Percentiles rank a stretch among this genome's conserved stretches.
Evolutionary conservation across 2,329 filamentous ascomycete genomes (phyloP).

Genomic region (Botrytis aclada): DNA sequence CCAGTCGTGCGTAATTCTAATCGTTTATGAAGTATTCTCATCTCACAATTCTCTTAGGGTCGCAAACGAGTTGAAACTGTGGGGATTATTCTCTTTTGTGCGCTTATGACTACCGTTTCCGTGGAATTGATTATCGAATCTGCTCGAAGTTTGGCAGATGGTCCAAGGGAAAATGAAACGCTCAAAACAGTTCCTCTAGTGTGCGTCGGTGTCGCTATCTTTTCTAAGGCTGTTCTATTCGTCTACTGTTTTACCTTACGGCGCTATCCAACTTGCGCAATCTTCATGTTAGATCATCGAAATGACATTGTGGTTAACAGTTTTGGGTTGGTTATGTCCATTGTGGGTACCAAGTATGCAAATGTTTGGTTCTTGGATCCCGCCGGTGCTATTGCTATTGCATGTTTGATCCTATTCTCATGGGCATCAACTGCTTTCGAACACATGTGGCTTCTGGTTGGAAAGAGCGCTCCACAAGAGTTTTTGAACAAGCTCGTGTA

Average conservation of each 20-base stretch:
- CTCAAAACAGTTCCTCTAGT: conserved; percentile 76
- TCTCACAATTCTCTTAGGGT: conserved; percentile 8
- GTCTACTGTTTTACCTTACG: conserved; percentile 89
- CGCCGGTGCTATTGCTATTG: conserved; percentile 81
- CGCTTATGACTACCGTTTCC: conserved; percentile 90
- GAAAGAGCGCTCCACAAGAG: conserved; percentile 79
- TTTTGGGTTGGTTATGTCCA: conserved; percentile 83
- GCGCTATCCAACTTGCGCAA: conserved; percentile 85
- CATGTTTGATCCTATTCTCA: conserved; percentile 69
- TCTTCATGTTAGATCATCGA: conserved; percentile 94
- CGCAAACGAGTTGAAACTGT: conserved; percentile 76
- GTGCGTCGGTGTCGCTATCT: conserved; percentile 72
- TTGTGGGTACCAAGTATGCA: conserved; percentile 81
- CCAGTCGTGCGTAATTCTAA: conserved; percentile 10
- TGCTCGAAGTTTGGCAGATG: conserved; percentile 61
- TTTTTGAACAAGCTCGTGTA: conserved; percentile 95
- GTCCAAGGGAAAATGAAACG: conserved; percentile 44
- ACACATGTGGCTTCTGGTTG: conserved; percentile 89
- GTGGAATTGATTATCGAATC: conserved; percentile 91
- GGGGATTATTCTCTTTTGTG: conserved; percentile 94
- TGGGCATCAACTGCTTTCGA: conserved; percentile 84
- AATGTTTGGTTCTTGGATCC: conserved; percentile 86
- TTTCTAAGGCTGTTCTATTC: conserved; percentile 79
- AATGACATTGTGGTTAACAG: conserved; percentile 98
- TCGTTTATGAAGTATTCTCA: no score